Conservation (phyloP, 2,329 filamentous ascomycete species). For the Ophiocordyceps robertsii region DNA sequence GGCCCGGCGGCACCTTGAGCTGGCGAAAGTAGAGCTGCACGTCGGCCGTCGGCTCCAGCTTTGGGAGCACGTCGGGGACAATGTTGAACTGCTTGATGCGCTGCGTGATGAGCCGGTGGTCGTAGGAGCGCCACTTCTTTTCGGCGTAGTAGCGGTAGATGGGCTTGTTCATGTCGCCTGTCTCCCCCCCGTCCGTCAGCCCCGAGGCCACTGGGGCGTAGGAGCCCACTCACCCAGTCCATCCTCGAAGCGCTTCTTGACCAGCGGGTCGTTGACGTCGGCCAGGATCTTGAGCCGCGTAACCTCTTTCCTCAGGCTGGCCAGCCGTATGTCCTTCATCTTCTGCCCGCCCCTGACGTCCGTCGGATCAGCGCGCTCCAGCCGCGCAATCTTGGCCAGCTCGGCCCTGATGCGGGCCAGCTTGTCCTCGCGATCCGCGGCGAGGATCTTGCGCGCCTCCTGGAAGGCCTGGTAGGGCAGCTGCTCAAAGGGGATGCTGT, state of each 20-base stretch:
- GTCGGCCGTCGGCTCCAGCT: slow-evolving; percentile 64
- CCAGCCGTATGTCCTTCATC: slow-evolving; percentile 52
- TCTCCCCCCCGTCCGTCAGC: neutral
- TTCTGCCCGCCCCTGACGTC: slow-evolving; percentile 47
- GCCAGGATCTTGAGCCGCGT: slow-evolving; percentile 76
- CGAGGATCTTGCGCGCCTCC: slow-evolving; percentile 75
- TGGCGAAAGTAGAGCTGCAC: slow-evolving; percentile 71
- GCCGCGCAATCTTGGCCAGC: slow-evolving; percentile 51
- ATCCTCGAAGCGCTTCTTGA: slow-evolving; percentile 91
- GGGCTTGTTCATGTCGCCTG: slow-evolving; percentile 90
- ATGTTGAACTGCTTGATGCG: slow-evolving; percentile 78
- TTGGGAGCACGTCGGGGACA: slow-evolving; percentile 74
- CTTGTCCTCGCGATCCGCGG: slow-evolving; percentile 71
- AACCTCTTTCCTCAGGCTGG: slow-evolving; percentile 57
- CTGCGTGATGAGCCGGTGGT: slow-evolving; percentile 67
- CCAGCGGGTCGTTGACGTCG: slow-evolving; percentile 87
- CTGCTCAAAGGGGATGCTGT: slow-evolving; percentile 75
- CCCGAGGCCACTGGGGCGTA: neutral
- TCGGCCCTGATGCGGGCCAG: slow-evolving; percentile 56
- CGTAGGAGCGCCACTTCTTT: slow-evolving; percentile 75
- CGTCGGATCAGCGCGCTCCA: slow-evolving; percentile 45
- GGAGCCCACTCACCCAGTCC: slow-evolving; percentile 51
- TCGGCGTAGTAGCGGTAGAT: slow-evolving; percentile 88
- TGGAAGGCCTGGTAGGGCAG: slow-evolving; percentile 97
- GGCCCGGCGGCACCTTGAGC: slow-evolving; percentile 58